These are phyloP conservation scores for Cyphellophora europaea DNA, from an alignment of 2,329 filamentous ascomycete genomes.

Conservation along the genomic window DNA sequence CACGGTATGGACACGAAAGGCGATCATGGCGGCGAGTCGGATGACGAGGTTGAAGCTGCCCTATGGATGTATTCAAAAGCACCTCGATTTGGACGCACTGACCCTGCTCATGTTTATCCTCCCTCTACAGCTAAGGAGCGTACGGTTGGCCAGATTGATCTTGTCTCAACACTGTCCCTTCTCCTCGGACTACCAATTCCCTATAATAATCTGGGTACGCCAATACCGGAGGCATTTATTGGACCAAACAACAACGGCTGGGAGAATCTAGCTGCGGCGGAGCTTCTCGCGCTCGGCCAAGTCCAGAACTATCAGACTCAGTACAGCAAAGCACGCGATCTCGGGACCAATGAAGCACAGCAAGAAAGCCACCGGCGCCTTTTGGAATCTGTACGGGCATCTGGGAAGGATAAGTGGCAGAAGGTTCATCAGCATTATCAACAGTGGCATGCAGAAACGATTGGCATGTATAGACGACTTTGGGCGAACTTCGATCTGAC, in stretches of 20 bases:
- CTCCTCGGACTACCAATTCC: constrained; percentile 87
- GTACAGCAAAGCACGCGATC: constrained; percentile 47
- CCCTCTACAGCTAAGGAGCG: constrained; percentile 67
- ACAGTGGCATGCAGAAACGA: constrained; percentile 67
- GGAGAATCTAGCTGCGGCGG: constrained; percentile 67
- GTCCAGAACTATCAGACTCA: constrained; percentile 82
- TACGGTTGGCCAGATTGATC: constrained; percentile 77
- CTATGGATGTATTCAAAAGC: constrained; percentile 98
- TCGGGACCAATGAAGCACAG: constrained; percentile 9
- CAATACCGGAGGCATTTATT: constrained; percentile 88
- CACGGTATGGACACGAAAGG: constrained; percentile 98
- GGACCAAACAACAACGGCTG: constrained; percentile 43
- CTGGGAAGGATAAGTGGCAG: constrained; percentile 20
- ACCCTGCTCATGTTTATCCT: constrained; percentile 47
- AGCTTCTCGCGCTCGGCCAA: constrained; percentile 69
- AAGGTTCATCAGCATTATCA: constrained; percentile 50
- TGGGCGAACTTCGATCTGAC: constrained; percentile 89
- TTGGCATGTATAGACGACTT: constrained; percentile 68
- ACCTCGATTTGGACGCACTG: constrained; percentile 70
- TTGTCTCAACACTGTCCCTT: constrained; percentile 84
- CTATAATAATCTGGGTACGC: constrained; percentile 87
- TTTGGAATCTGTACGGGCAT: constrained; percentile 20
- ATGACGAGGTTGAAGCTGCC: constrained; percentile 89
- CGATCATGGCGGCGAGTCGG: constrained; percentile 95
- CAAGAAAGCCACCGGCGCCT: constrained; percentile 15